Evolutionary conservation across 176 grass and related monocot species (phyloP).

Genomic region (Panicum miliaceum): DNA sequence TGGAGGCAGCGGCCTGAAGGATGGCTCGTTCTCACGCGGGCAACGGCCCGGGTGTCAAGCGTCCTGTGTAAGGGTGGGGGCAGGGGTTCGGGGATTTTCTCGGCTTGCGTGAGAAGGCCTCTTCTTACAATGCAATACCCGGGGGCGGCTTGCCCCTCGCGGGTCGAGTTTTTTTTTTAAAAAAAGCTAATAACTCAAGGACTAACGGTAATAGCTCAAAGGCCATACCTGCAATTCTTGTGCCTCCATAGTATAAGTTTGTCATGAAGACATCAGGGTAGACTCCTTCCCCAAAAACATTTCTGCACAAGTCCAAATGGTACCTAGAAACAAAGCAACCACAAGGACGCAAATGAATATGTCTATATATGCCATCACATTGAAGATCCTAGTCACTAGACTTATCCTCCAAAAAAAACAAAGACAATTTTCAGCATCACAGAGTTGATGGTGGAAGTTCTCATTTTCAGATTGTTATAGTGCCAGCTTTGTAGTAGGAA

Average conservation of each 20-base stretch:
- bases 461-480: conserved; percentile 3
- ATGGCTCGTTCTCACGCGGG: too few relatives aligned
- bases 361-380: background rate
- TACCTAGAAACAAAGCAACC: conserved; percentile 65
- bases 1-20: too few relatives aligned
- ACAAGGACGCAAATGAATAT: conserved; percentile 2
- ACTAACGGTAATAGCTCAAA: conserved; percentile 14
- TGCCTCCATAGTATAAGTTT: conserved; percentile 93
- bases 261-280: conserved; percentile 95
- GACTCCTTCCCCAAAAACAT: conserved; percentile 90
- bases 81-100: too few relatives aligned
- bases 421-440: conserved; percentile 13
- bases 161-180: too few relatives aligned
- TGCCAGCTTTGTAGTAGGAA: background rate
- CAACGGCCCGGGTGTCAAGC: too few relatives aligned
- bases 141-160: too few relatives aligned
- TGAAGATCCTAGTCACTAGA: background rate
- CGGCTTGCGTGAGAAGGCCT: too few relatives aligned
- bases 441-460: background rate
- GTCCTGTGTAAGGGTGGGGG: too few relatives aligned
- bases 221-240: conserved; percentile 71
- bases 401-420: conserved; percentile 21
- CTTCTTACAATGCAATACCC: too few relatives aligned
- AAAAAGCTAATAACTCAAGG: background rate
- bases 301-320: conserved; percentile 91